Evolutionary conservation across 2,329 filamentous ascomycete genomes (phyloP), one percentile per base, ranked within the genome.

Genomic region (Kalaharituber pfeilii): DNA sequence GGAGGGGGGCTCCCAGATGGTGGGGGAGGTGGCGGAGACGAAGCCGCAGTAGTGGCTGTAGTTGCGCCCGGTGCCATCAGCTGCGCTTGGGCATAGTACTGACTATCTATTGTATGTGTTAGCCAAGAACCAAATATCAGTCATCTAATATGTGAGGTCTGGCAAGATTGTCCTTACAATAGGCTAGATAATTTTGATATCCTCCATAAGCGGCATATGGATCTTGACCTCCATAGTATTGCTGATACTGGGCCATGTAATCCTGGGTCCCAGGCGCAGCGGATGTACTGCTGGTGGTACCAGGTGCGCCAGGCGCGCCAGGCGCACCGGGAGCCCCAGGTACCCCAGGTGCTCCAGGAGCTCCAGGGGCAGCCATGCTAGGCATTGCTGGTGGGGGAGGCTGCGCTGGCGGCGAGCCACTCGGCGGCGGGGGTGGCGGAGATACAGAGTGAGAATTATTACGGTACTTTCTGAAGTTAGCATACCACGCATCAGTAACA

Each of bases 141-240:
- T n/a, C n/a, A n/a, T n/a, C n/a, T n/a, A n/a, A n/a, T n/a, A n/a
- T n/a, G n/a, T n/a, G n/a, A n/a, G n/a, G n/a, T n/a, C n/a, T n/a
- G n/a, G n/a, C n/a, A n/a, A n/a, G n/a, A 39, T 39, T 15, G 20
- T 39, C 15, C 4, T 39, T 52, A 62, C 73, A 75, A 63, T 75
- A 75, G 27, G 72, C 71, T 49, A 75, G 66, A 57, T 75, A 85
- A 71, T 82, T 84, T 62, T 81, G 77, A 68, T 91, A 95, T 53
- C 89, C 89, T 58, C 89, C 89, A 63, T 91, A 95, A 7, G 84
- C 80, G 42, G 86, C 86, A 67, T 95, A 95, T 0, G 88, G 89
- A 65, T 95, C 86, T 59, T 77, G 72, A 53, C 74, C 73, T 47
- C 70, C 71, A 65, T 89, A 84, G 18, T 47, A 47, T 22, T 47